Percentiles rank a stretch among this genome's conserved stretches.
Evolutionary conservation across 1,284 basidiomycete species (phyloP).

Genomic region (Pseudozyma tsukubaensis): DNA sequence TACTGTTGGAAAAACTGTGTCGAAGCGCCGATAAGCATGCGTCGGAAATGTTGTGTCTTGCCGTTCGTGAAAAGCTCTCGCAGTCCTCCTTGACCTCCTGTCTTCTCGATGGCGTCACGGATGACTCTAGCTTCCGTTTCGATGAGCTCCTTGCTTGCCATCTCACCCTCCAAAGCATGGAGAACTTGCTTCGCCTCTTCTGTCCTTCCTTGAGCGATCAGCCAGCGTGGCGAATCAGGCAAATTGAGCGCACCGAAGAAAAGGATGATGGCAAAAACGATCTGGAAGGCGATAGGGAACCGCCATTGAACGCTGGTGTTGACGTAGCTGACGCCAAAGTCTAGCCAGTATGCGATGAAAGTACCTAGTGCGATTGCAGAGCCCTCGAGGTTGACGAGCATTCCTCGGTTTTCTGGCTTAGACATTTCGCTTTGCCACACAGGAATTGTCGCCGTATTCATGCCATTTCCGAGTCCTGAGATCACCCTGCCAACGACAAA

Average conservation of each 20-base stretch:
- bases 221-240: conserved; percentile 62
- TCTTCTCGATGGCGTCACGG: conserved; percentile 35
- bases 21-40: conserved; percentile 44
- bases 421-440: conserved; percentile 61
- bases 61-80: conserved; percentile 54
- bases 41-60: conserved; percentile 52
- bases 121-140: conserved; percentile 43
- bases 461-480: conserved; percentile 59
- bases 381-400: conserved; percentile 57
- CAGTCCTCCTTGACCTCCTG: conserved; percentile 15
- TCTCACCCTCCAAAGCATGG: conserved; percentile 50
- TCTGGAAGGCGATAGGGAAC: conserved; percentile 60
- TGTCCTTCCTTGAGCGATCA: conserved; percentile 43
- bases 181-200: conserved; percentile 50
- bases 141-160: conserved; percentile 23
- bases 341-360: conserved; percentile 57
- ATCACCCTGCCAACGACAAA: conserved; percentile 57
- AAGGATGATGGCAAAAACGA: conserved; percentile 72
- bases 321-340: conserved; percentile 54
- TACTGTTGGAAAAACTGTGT: conserved; percentile 59
- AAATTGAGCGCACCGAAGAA: conserved; percentile 49
- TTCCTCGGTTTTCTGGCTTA: conserved; percentile 49
- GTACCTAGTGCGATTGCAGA: conserved; percentile 43
- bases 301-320: conserved; percentile 45
- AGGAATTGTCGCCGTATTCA: conserved; percentile 61